phyloP scores from a whole-genome alignment of 352 stramenopile species.

The Salisapilia sapeloensis region DNA sequence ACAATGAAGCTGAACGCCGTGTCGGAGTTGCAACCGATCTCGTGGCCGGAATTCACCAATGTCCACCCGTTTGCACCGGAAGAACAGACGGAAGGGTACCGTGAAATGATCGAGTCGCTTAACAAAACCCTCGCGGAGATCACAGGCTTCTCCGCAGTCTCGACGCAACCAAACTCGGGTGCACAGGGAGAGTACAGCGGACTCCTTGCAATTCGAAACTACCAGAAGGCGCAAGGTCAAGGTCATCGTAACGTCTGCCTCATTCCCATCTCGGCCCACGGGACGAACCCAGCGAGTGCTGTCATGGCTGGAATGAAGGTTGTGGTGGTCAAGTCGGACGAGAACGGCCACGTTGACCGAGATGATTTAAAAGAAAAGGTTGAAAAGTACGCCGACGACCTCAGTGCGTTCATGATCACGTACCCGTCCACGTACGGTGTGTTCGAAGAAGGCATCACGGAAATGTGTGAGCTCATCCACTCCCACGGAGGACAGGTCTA shows the following conservation, averaged over 20 bases:
- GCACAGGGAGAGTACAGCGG: constrained; percentile 97
- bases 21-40: constrained; percentile 93
- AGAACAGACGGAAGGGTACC: constrained; percentile 91
- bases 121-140: constrained; percentile 95
- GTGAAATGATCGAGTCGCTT: constrained; percentile 94
- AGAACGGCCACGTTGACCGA: constrained; percentile 92
- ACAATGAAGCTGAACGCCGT: constrained; percentile 99
- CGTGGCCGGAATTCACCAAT: constrained; percentile 94
- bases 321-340: constrained; percentile 93
- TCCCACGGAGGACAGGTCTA: constrained; percentile 96
- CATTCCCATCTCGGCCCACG: constrained; percentile 97
- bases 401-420: constrained; percentile 98
- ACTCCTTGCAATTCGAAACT: constrained; percentile 92
- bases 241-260: constrained; percentile 95
- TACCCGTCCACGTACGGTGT: constrained; percentile 99
- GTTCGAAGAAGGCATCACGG: constrained; percentile 96
- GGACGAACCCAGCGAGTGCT: constrained; percentile 95
- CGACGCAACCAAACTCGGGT: constrained; percentile 95
- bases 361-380: constrained; percentile 91
- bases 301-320: constrained; percentile 98
- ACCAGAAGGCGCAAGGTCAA: constrained; percentile 85
- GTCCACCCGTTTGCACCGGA: constrained; percentile 96
- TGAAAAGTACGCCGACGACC: constrained; percentile 89
- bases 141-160: constrained; percentile 96
- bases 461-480: constrained; percentile 94